Base-by-base conservation (phyloP, 2,329 filamentous ascomycete species). In the Bimuria novae-zelandiae region DNA sequence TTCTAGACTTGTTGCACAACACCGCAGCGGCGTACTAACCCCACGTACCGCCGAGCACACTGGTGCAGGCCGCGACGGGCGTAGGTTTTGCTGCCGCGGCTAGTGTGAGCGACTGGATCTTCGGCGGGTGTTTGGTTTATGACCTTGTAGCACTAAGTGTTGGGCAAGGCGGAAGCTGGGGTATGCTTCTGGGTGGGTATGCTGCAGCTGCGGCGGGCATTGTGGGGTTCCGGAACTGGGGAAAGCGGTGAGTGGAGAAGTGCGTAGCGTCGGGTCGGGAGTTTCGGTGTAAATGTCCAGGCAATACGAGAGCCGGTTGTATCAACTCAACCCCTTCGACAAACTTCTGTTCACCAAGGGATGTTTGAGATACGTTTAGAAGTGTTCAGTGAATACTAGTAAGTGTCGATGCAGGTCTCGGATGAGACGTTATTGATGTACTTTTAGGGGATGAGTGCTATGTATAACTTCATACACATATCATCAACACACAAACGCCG, bases 1-100 rank as follows among this genome's bases (percentile, higher is more conserved):
- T 85, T 1, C 73, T 86, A 4, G 84, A 86, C 57, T 71, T 85
- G 10, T 65, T 86, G 35, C 83, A 85, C 71, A 86, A 85, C 60
- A 79, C 79, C 2, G 77, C 77, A 0, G 82, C 82, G 0, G 83
- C 81, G 1, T 85, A 81, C 64, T 84, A 79, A 65, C 75, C 78
- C 29, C 76, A 79, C 44, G 69, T 79, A 22, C 67, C 75, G 2
- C 80, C 82, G 1, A 76, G 70, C 10, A 71, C 69, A 2, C 53
- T 74, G 0, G 74, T 85, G 43, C 82, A 84, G 65, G 71, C 79
- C 0, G 60, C 80, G 8, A 85, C 83, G 0, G 82, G 79, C 0
- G 60, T 84, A 0, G 82, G 79, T 0, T 85, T 85, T 53, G 81
- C 76, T 0, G 69, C 77, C 0, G 68, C 78, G 14, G 80, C 79